A percentile compares a stretch with the other conserved stretches of the same genome.
These are phyloP conservation scores for Neohortaea acidophila DNA, from an alignment of 495 filamentous ascomycete species.

Conservation along the genomic window DNA sequence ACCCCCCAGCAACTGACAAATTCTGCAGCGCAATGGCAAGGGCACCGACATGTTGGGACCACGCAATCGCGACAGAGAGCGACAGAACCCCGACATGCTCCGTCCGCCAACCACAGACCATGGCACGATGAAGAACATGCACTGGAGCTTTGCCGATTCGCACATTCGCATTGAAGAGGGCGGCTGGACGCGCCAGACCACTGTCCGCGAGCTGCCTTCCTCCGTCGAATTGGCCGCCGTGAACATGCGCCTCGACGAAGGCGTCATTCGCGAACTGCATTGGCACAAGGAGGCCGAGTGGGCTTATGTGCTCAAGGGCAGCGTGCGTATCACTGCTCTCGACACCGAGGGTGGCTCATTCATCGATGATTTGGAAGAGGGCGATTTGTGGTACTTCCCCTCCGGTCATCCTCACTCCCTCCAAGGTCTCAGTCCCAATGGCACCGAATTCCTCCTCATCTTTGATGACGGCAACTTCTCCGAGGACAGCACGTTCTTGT, in stretches of 20 bases:
- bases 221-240: conserved; percentile 49
- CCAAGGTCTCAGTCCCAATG: conserved; percentile 48
- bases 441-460: conserved; percentile 55
- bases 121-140: conserved; percentile 46
- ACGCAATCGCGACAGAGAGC: conserved; percentile 45
- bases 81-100: conserved; percentile 48
- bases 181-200: conserved; percentile 54
- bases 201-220: conserved; percentile 41
- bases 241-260: conserved; percentile 51
- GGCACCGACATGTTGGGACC: conserved; percentile 50
- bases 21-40: conserved; percentile 39
- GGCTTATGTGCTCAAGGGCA: conserved; percentile 44
- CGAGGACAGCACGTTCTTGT: conserved; percentile 53
- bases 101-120: conserved; percentile 50
- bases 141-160: conserved; percentile 49
- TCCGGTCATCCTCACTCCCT: conserved; percentile 54
- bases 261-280: conserved; percentile 57
- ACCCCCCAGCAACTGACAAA: no score
- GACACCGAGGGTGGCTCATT: conserved; percentile 55
- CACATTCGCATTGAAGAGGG: conserved; percentile 54
- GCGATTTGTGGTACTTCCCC: conserved; percentile 66
- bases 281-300: conserved; percentile 57
- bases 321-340: conserved; percentile 38
- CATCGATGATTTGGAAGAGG: conserved; percentile 52
- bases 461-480: conserved; percentile 56